Base-by-base conservation (phyloP, 1,139 yeast species). In the Nakaseomyces delphensis region DNA sequence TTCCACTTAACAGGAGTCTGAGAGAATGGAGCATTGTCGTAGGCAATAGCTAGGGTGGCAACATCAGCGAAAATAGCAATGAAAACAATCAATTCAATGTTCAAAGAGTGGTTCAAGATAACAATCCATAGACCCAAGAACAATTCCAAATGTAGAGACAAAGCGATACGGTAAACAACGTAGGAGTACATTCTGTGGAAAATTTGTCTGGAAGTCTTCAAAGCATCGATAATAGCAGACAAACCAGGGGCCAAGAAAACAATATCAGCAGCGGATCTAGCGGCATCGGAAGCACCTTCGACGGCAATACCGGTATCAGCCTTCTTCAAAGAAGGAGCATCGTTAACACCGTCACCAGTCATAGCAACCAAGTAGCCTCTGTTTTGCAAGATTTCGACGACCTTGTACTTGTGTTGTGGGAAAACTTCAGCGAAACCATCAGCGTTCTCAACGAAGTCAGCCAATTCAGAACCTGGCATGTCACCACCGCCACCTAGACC, bases 291-390 rank as follows among this genome's bases (percentile, higher is more conserved):
- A 59, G 95, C 89, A 79, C 95, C 95, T 73, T 84, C 95, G 68
- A 85, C 95, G 66, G 95, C 95, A 74, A 85, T 85, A 82, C 95
- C 95, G 60, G 94, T 83, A 70, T 85, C 95, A 68, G 95, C 94
- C 75, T 84, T 84, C 83, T 85, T 85, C 72, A 85, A 78, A 56
- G 95, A 85, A 66, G 95, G 95, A 61, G 95, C 95, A 73, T 85
- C 95, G 73, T 85, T 85, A 67, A 85, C 95, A 80, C 95, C 95
- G 68, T 85, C 95, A 82, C 95, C 95, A 76, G 95, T 85, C 95
- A 85, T 85, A 69, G 95, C 95, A 74, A 84, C 94, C 71, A 85
- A 78, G 79, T 83, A 83, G 71, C 95, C 95, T 76, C 95, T 78
- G 64, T 80, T 76, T 53, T 57, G 61, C 51, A 57, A 46, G 44